Conservation (phyloP, 1,284 basidiomycete species). For the Ganoderma lucidum region DNA sequence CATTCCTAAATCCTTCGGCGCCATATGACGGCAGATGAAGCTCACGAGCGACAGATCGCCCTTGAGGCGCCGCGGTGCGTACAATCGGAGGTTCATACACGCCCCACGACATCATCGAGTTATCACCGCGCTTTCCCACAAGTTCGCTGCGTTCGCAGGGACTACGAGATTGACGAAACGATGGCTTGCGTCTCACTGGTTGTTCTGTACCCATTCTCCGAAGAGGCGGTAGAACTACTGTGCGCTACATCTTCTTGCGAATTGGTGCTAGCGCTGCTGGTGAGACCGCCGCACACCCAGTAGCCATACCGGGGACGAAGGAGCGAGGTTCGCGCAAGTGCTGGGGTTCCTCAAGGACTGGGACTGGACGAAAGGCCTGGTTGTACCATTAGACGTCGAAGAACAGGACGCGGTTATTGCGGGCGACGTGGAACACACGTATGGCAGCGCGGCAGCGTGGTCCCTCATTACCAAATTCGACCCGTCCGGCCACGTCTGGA, state of each 20-base stretch:
- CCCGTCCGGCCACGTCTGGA: slow-evolving; percentile 80
- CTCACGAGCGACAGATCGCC: slow-evolving; percentile 62
- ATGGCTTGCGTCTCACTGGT: slow-evolving; percentile 93
- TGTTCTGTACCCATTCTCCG: slow-evolving; percentile 74
- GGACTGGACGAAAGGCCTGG: slow-evolving; percentile 80
- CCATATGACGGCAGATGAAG: slow-evolving; percentile 44
- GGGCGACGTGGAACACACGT: slow-evolving; percentile 35
- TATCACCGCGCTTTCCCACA: slow-evolving; percentile 83
- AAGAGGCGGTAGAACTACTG: slow-evolving; percentile 88
- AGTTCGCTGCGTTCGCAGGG: slow-evolving; percentile 81
- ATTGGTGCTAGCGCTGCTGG: slow-evolving; percentile 38
- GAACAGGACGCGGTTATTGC: slow-evolving; percentile 33
- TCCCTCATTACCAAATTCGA: slow-evolving; percentile 86
- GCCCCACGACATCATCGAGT: slow-evolving; percentile 88
- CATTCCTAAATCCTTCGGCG: slow-evolving; percentile 49
- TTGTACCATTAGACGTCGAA: slow-evolving; percentile 64
- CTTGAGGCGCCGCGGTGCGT: slow-evolving; percentile 71
- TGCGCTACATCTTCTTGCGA: slow-evolving; percentile 73
- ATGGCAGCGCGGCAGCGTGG: slow-evolving; percentile 76
- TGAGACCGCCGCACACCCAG: slow-evolving; percentile 6
- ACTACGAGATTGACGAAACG: slow-evolving; percentile 91
- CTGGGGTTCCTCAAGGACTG: slow-evolving; percentile 83
- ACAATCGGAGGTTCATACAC: slow-evolving; percentile 78
- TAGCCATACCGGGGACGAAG: slow-evolving; percentile 67
- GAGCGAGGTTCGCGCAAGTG: slow-evolving; percentile 83